phyloP scores from a whole-genome alignment of 495 filamentous ascomycete genomes.

The Xylaria longipes region DNA sequence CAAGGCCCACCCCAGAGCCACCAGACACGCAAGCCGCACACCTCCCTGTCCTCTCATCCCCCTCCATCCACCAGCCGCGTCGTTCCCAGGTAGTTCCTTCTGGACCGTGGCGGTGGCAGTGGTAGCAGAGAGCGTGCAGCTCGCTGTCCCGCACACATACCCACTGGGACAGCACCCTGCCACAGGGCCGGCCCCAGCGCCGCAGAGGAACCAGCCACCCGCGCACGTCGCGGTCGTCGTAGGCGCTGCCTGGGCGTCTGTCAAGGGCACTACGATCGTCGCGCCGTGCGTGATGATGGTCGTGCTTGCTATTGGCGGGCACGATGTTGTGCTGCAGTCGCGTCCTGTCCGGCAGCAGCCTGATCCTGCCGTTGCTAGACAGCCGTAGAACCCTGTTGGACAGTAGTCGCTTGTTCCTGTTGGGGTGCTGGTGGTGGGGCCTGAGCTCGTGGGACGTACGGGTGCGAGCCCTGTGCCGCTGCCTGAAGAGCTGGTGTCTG shows the following conservation, averaged over 20 bases:
- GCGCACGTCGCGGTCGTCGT: slow-evolving; percentile 63
- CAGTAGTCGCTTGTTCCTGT: slow-evolving; percentile 52
- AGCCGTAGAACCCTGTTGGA: slow-evolving; percentile 63
- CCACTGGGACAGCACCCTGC: slow-evolving; percentile 83
- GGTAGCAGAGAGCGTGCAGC: slow-evolving; percentile 63
- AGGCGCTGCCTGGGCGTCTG: slow-evolving; percentile 43
- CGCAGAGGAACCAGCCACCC: slow-evolving; percentile 77
- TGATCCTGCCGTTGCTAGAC: slow-evolving; percentile 56
- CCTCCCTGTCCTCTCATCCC: not conserved
- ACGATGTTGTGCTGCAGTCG: slow-evolving; percentile 68
- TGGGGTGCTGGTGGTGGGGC: slow-evolving; percentile 25
- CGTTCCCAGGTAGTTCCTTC: slow-evolving; percentile 58
- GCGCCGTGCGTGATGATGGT: slow-evolving; percentile 69
- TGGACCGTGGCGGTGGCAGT: slow-evolving; percentile 61
- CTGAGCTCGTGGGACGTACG: slow-evolving; percentile 47
- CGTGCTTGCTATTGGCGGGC: slow-evolving; percentile 61
- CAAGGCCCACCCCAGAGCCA: slow-evolving; percentile 12
- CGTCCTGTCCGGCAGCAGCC: slow-evolving; percentile 78
- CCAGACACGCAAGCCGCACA: slow-evolving; percentile 1
- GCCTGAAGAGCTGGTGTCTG: slow-evolving; percentile 42
- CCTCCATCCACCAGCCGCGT: slow-evolving; percentile 9
- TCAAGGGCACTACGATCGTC: slow-evolving; percentile 70
- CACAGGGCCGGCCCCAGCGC: slow-evolving; percentile 54
- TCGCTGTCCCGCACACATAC: slow-evolving; percentile 71
- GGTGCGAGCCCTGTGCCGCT: slow-evolving; percentile 41